These are phyloP conservation scores for Colletotrichum lindemuthianum DNA, from an alignment of 2,329 filamentous ascomycete genomes.

Conservation along the genomic window DNA sequence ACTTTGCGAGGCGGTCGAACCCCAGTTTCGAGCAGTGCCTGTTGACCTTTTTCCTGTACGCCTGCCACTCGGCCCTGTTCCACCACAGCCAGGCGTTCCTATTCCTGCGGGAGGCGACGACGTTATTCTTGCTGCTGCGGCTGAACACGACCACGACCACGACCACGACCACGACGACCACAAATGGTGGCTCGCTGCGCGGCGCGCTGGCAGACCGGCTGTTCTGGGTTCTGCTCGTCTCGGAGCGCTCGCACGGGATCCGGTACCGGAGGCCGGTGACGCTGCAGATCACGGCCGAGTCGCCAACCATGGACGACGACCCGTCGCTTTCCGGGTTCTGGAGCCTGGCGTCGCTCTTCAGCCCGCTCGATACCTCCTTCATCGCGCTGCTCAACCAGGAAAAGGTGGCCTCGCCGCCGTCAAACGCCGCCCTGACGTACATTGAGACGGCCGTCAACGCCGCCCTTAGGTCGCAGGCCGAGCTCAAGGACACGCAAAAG, in stretches of 20 bases:
- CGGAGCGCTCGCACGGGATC: constrained; percentile 56
- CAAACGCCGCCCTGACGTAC: constrained; percentile 45
- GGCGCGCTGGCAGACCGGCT: constrained; percentile 46
- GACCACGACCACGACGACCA: too few species aligned
- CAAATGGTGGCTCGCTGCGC: constrained; percentile 35
- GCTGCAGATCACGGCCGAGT: constrained; percentile 51
- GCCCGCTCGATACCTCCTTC: constrained; percentile 54
- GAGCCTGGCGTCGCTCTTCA: constrained; percentile 52
- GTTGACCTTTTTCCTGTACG: constrained; percentile 56
- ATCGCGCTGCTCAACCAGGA: constrained; percentile 54
- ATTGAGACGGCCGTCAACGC: constrained; percentile 50
- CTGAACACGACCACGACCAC: constrained; percentile 38
- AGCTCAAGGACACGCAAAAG: constrained; percentile 55
- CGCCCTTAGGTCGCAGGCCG: constrained; percentile 45
- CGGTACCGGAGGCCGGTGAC: constrained; percentile 56
- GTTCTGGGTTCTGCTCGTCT: constrained; percentile 57
- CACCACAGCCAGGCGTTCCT: constrained; percentile 56
- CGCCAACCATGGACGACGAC: constrained; percentile 46
- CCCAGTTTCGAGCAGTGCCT: constrained; percentile 52
- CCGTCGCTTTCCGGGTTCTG: constrained; percentile 49
- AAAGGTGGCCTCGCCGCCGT: constrained; percentile 43
- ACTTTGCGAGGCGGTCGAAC: constrained; percentile 45
- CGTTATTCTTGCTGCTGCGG: constrained; percentile 49
- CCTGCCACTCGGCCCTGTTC: constrained; percentile 53
- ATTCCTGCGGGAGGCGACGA: constrained; percentile 55